Evolutionary conservation across 2,329 filamentous ascomycete species (phyloP).

Genomic region (Chaetomiaceae sp.): DNA sequence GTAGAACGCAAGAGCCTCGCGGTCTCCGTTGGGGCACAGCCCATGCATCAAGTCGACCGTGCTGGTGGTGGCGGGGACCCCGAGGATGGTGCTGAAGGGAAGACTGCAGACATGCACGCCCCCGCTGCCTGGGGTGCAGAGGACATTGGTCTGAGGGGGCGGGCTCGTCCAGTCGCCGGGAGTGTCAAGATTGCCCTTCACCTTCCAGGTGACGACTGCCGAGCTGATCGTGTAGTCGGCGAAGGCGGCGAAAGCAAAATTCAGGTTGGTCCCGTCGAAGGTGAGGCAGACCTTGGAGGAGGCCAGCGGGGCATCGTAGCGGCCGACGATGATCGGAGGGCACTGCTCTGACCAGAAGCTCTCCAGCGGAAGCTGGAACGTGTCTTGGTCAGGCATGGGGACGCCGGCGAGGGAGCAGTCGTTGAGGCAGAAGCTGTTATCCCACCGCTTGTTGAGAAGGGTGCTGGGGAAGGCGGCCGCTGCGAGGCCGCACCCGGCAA

Average conservation of each 20-base stretch:
- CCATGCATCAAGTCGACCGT: conserved; percentile 3
- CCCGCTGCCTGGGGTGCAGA: conserved; percentile 2
- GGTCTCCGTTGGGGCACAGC: conserved; percentile 17
- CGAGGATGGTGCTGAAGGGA: conserved; percentile 15
- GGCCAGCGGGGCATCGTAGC: neutral
- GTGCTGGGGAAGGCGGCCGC: too few species aligned
- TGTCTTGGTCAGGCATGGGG: too few species aligned
- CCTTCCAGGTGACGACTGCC: conserved; percentile 6
- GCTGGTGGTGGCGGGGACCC: conserved; percentile 1
- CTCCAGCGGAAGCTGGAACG: conserved; percentile 14
- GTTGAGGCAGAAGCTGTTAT: too few species aligned
- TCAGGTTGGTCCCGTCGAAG: conserved; percentile 6
- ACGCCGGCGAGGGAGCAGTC: too few species aligned
- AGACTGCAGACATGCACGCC: conserved; percentile 12
- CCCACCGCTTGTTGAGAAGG: too few species aligned
- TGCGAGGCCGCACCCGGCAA: too few species aligned
- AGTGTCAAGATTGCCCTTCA: conserved; percentile 1
- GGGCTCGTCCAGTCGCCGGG: neutral
- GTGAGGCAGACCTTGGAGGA: conserved; percentile 15
- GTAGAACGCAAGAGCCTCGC: conserved; percentile 11
- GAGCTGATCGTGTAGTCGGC: conserved; percentile 9
- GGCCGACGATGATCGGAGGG: conserved; percentile 10
- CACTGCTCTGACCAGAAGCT: conserved; percentile 13
- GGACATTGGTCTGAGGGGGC: neutral
- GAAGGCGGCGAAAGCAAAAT: conserved; percentile 13